Evolutionary conservation across 345 rosid species (phyloP), one percentile per base, ranked within the genome.

Genomic region (Eucalyptus fibrosa): DNA sequence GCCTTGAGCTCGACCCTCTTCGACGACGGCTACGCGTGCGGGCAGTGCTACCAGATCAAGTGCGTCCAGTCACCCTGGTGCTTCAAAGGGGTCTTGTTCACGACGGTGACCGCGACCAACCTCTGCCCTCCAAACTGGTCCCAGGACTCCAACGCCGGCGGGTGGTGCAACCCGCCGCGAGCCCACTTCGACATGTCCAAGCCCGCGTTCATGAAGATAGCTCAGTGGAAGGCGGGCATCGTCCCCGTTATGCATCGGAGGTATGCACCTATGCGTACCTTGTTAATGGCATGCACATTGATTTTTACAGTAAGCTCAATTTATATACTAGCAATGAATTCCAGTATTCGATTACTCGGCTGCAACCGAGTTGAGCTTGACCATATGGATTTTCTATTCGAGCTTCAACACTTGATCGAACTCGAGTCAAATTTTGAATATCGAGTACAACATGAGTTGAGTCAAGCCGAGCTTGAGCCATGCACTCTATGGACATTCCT

Each of bases 141-240:
- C 4, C 40, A 94, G 91, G 91, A 92, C 90, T 94, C 98, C 28
- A 93, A 96, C 88, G 92, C 91, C 44, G 98, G 98, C 19, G 98
- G 99, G 51, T 97, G 99, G 98, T 97, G 98, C 93, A 96, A 96
- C 92, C 98, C 99, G 10, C 98, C 99, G 80, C 94, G 95, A 7
- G 93, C 86, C 90, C 99, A 97, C 89, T 96, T 97, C 45, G 98
- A 97, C 94, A 91, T 97, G 95, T 88, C 98, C 88, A 97, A 95
- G 92, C 99, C 98, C 24, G 97, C 98, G 26, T 97, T 97, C 94
- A 94, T 95, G 98, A 96, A 93, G 86, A 93, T 97, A 85, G 98
- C 98, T 15, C 87, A 91, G n/a, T 96, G 98, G 98, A 96, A 95
- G 88, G 98, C 96, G 13, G 99, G 98, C 72, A 97, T 96, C 45